Evolutionary conservation across 148 eudicot genomes (phyloP).

Genomic region (Tetragonia tetragonoides): DNA sequence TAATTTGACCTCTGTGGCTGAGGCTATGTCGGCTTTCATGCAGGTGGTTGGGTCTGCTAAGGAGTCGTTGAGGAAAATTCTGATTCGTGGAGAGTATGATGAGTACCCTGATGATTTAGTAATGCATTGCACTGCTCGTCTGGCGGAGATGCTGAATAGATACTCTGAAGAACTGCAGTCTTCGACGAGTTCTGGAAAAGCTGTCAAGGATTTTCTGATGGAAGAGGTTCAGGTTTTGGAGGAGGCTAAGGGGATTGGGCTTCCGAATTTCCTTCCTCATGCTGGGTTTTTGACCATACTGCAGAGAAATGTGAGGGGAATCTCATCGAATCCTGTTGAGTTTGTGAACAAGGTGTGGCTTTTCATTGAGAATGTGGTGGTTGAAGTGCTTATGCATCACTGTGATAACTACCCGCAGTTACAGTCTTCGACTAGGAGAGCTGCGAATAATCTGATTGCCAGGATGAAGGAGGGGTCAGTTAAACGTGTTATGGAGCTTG

Average conservation of each 20-base stretch:
- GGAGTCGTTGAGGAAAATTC: too few species aligned
- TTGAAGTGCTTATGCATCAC: conserved; percentile 32
- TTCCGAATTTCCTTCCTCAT: conserved; percentile 61
- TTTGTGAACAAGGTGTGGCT: conserved; percentile 38
- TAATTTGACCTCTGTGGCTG: conserved; percentile 34
- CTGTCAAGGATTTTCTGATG: conserved; percentile 19
- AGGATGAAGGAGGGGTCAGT: conserved; percentile 33
- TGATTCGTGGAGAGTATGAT: too few species aligned
- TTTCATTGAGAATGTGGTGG: too few species aligned
- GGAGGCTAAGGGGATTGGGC: conserved; percentile 48
- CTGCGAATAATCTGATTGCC: conserved; percentile 24
- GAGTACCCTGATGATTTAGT: too few species aligned
- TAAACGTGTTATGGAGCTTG: conserved; percentile 33
- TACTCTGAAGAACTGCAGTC: too few species aligned
- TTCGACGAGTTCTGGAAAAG: too few species aligned
- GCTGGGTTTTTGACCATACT: too few species aligned
- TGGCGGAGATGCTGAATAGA: too few species aligned
- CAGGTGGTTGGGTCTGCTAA: too few species aligned
- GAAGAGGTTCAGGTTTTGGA: conserved; percentile 47
- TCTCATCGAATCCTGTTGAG: conserved; percentile 25
- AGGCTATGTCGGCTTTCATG: conserved; percentile 49
- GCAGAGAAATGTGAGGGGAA: conserved; percentile 35
- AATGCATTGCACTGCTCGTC: too few species aligned
- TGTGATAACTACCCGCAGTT: conserved; percentile 42
- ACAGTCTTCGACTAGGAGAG: conserved; percentile 30